These are phyloP conservation scores for Alternaria solani DNA, from an alignment of 2,329 filamentous ascomycete genomes.

Conservation along the genomic window DNA sequence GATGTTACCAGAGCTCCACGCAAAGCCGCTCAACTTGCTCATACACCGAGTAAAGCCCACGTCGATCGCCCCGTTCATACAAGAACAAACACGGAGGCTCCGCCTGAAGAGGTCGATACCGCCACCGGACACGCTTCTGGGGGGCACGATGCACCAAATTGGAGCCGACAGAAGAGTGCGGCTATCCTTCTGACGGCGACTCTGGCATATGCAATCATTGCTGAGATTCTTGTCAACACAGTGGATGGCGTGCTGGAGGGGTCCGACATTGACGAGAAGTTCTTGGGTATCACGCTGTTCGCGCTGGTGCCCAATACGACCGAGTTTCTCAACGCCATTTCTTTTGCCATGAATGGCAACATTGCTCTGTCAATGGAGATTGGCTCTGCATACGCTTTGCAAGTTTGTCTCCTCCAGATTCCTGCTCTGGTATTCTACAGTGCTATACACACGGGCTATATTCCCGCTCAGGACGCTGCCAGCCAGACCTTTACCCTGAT, in stretches of 20 bases:
- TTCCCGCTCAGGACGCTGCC: slow-evolving; percentile 62
- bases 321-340: slow-evolving; percentile 98
- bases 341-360: slow-evolving; percentile 99
- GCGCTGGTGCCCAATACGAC: slow-evolving; percentile 97
- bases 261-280: slow-evolving; percentile 94
- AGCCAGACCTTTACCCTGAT: slow-evolving; percentile 81
- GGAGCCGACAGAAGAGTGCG: slow-evolving; percentile 90
- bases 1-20: slow-evolving; percentile 69
- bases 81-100: slow-evolving; percentile 56
- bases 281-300: slow-evolving; percentile 94
- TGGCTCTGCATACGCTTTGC: slow-evolving; percentile 93
- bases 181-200: slow-evolving; percentile 90
- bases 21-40: slow-evolving; percentile 57
- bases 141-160: slow-evolving; percentile 98
- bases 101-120: slow-evolving; percentile 56
- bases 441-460: slow-evolving; percentile 70
- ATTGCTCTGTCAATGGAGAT: slow-evolving; percentile 99
- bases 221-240: slow-evolving; percentile 94
- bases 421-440: slow-evolving; percentile 92
- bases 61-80: slow-evolving; percentile 50
- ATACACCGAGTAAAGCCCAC: slow-evolving; percentile 46
- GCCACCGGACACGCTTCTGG: slow-evolving; percentile 56
- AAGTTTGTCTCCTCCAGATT: slow-evolving; percentile 94
- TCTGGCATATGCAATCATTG: slow-evolving; percentile 92
- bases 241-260: slow-evolving; percentile 95